Conservation (phyloP, 2,329 filamentous ascomycete species). For the Alternaria sp. region DNA sequence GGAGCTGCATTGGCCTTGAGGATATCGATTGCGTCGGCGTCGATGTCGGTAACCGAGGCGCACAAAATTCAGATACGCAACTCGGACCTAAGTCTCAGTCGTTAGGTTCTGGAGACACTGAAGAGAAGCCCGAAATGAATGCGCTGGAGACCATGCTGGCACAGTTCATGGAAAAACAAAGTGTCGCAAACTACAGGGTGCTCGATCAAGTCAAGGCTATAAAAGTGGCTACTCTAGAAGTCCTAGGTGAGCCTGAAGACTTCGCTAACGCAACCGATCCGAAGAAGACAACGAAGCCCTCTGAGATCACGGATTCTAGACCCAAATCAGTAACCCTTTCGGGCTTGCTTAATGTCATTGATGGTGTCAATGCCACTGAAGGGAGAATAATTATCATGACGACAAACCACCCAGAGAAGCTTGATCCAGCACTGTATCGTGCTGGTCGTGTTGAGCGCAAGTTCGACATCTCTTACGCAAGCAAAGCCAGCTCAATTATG, state of each 20-base stretch:
- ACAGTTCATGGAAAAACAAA: background rate
- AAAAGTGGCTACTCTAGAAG: background rate
- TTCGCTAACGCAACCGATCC: background rate
- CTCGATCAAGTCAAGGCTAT: background rate
- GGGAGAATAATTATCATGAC: constrained; percentile 81
- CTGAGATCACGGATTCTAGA: background rate
- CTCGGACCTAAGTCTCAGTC: background rate
- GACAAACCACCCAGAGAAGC: constrained; percentile 73
- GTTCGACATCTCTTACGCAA: constrained; percentile 66
- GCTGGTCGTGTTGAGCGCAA: constrained; percentile 76
- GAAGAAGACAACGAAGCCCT: background rate
- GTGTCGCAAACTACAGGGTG: background rate
- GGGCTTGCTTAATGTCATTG: constrained; percentile 79
- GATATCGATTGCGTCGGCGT: constrained; percentile 23
- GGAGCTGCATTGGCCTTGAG: constrained; percentile 21
- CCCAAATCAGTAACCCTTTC: constrained; percentile 59
- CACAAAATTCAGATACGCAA: constrained; percentile 18
- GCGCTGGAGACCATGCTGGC: background rate
- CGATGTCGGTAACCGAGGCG: constrained; percentile 22
- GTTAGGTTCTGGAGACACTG: background rate
- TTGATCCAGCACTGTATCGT: constrained; percentile 74
- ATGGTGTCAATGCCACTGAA: constrained; percentile 78
- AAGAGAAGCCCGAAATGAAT: background rate
- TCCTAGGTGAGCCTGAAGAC: constrained; percentile 1
- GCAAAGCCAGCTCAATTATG: constrained; percentile 6